Evolutionary conservation across 2,329 filamentous ascomycete species (phyloP).

Genomic region (Stylonectria norvegica): DNA sequence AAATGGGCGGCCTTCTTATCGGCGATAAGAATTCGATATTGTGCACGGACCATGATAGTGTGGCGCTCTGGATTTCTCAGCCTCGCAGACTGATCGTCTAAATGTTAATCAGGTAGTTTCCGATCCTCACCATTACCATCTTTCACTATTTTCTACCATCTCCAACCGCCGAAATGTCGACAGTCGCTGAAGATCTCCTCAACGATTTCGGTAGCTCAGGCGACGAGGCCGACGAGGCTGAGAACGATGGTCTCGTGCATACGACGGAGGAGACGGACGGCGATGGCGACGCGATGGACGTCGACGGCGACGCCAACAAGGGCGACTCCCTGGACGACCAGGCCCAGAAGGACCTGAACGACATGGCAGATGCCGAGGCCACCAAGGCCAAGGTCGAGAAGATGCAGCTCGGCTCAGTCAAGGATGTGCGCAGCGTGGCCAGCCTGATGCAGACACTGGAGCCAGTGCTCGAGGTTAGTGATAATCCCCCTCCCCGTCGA

Average conservation of each 20-base stretch:
- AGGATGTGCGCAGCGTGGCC: slow-evolving; percentile 76
- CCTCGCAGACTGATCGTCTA: slow-evolving; percentile 24
- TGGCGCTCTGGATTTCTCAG: slow-evolving; percentile 25
- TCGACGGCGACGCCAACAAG: slow-evolving; percentile 32
- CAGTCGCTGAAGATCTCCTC: slow-evolving; percentile 85
- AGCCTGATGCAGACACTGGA: slow-evolving; percentile 77
- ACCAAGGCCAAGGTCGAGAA: slow-evolving; percentile 77
- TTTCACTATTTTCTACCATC: slow-evolving; percentile 4
- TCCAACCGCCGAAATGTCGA: slow-evolving; percentile 63
- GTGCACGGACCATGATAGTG: slow-evolving; percentile 15
- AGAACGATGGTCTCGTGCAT: slow-evolving; percentile 48
- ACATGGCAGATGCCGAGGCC: slow-evolving; percentile 62
- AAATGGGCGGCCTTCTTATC: slow-evolving; percentile 17
- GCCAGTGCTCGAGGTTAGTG: slow-evolving; percentile 76
- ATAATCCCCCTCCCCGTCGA: slow-evolving; percentile 21
- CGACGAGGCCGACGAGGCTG: slow-evolving; percentile 67
- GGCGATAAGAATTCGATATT: slow-evolving; percentile 7
- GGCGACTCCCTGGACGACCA: slow-evolving; percentile 58
- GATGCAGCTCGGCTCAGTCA: slow-evolving; percentile 70
- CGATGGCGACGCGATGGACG: slow-evolving; percentile 54
- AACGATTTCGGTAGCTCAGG: slow-evolving; percentile 66
- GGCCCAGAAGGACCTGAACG: slow-evolving; percentile 41
- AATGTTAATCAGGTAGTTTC: slow-evolving; percentile 25
- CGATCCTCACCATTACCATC: no score
- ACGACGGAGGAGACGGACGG: slow-evolving; percentile 40